Base-by-base conservation (phyloP, 257 asterid genomes). In the Scutellaria galericulata region DNA sequence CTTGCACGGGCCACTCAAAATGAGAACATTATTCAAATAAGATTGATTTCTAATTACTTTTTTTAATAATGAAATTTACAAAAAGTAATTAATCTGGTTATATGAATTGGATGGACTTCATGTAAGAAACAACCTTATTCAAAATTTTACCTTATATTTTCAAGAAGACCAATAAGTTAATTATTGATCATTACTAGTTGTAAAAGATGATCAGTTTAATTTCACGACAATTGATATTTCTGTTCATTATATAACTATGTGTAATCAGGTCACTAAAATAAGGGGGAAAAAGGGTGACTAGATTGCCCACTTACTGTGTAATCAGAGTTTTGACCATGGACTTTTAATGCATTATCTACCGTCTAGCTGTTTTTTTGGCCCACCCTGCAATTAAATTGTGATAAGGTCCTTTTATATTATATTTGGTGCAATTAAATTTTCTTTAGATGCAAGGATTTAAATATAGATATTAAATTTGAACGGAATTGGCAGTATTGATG, bases 321-420 rank as follows among this genome's bases (percentile, higher is more conserved):
- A n/a, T n/a, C n/a, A n/a, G 47, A 7, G 46, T 39, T 37, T 58
- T 75, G 64, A 67, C 79, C 74, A 18, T 39, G 24, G 15, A 45
- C 68, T 56, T 54, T n/a, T 50, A 13, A 20, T 22, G 65, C 31
- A 45, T 52, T 20, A n/a, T 35, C 35, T 40, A 73, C 55, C 50
- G 55, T 35, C 18, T 22, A 73, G 64, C 50, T 64, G 37, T 27
- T 37, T 52, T 3, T 14, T 12, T 14, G 42, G 42, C 58, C 58
- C 37, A 52, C 22, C 54, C 39, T 20, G 5, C 5, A 31, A 31
- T 2, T 31, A 31, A 71, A 60, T 48, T 71, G 50, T 14, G 48
- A 37, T 50, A 48, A 27, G 27, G 46, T 27, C n/a, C 10, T 20
- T 60, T 61, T 10, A 22, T 31, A 31, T 31, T 31, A 31, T 31